A percentile compares a stretch with the other conserved stretches of the same genome.
Evolutionary conservation across 2,329 filamentous ascomycete species (phyloP).

Genomic region (Calonectria hawksworthii): DNA sequence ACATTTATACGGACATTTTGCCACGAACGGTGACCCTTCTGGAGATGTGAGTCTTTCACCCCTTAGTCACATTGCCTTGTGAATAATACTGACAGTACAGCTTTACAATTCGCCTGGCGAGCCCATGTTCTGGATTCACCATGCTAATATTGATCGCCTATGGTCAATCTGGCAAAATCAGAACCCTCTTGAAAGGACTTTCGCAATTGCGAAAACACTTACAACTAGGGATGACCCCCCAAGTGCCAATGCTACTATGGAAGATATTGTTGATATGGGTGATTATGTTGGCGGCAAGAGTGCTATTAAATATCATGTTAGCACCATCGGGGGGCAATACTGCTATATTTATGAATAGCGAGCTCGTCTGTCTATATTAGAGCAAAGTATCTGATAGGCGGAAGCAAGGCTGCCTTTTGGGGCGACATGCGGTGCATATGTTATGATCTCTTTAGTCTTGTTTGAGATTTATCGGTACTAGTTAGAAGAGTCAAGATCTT

Average conservation of each 20-base stretch:
- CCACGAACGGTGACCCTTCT: background rate
- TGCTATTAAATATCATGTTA: background rate
- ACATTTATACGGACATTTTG: background rate
- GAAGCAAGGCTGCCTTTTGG: too few species aligned
- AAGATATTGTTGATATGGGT: background rate
- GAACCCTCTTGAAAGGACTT: background rate
- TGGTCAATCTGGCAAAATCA: background rate
- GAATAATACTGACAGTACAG: background rate
- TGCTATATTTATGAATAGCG: background rate
- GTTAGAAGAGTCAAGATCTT: too few species aligned
- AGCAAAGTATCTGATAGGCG: too few species aligned
- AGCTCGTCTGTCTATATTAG: too few species aligned
- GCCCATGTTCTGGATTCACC: background rate
- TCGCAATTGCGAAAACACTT: background rate
- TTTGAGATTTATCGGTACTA: too few species aligned
- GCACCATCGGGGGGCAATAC: background rate
- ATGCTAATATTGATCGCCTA: background rate
- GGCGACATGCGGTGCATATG: too few species aligned
- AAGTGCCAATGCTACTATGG: background rate
- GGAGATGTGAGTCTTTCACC: background rate
- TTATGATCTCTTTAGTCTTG: too few species aligned
- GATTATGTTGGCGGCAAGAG: background rate
- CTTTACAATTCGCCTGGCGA: background rate
- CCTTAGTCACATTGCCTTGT: background rate
- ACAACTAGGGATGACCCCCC: background rate